phyloP scores from a whole-genome alignment of 495 filamentous ascomycete species.

The Chaetomidium leptoderma region DNA sequence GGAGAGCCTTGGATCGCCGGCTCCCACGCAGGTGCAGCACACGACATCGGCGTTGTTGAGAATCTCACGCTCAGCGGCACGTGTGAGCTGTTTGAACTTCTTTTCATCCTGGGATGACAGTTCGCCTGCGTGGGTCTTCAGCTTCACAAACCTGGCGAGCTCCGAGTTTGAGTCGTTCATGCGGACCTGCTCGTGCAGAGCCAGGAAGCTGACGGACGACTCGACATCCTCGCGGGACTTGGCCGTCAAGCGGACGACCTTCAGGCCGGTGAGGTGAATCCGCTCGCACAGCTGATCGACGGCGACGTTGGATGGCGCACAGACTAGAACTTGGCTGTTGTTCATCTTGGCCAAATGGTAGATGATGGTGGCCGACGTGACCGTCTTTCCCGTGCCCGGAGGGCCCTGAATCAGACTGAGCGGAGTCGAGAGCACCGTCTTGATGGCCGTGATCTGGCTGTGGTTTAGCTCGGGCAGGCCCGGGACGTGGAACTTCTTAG shows the following conservation, averaged over 20 bases:
- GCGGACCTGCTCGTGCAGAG: slow-evolving; percentile 93
- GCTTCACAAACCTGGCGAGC: slow-evolving; percentile 80
- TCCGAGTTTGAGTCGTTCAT: slow-evolving; percentile 96
- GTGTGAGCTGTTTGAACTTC: slow-evolving; percentile 91
- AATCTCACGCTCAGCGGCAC: slow-evolving; percentile 92
- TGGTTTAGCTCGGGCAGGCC: slow-evolving; percentile 93
- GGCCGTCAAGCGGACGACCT: slow-evolving; percentile 95
- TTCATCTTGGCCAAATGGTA: slow-evolving; percentile 96
- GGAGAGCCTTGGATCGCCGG: slow-evolving; percentile 88
- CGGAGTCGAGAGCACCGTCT: slow-evolving; percentile 88
- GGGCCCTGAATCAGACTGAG: slow-evolving; percentile 95
- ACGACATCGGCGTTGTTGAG: slow-evolving; percentile 95
- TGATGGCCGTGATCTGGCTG: slow-evolving; percentile 95
- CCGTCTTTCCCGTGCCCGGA: slow-evolving; percentile 96
- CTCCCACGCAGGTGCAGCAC: slow-evolving; percentile 98
- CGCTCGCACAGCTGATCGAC: slow-evolving; percentile 98
- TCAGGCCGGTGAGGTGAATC: slow-evolving; percentile 89
- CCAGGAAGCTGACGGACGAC: slow-evolving; percentile 89
- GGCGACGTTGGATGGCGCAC: slow-evolving; percentile 96
- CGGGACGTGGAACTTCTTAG: slow-evolving; percentile 94
- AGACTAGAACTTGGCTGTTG: slow-evolving; percentile 91
- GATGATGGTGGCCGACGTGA: slow-evolving; percentile 98
- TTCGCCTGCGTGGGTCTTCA: slow-evolving; percentile 89
- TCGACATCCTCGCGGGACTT: slow-evolving; percentile 99
- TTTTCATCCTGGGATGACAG: slow-evolving; percentile 96